Evolutionary conservation across 2,329 filamentous ascomycete species (phyloP), one percentile per base, ranked within the genome.

Genomic region (Hansfordia pulvinata): DNA sequence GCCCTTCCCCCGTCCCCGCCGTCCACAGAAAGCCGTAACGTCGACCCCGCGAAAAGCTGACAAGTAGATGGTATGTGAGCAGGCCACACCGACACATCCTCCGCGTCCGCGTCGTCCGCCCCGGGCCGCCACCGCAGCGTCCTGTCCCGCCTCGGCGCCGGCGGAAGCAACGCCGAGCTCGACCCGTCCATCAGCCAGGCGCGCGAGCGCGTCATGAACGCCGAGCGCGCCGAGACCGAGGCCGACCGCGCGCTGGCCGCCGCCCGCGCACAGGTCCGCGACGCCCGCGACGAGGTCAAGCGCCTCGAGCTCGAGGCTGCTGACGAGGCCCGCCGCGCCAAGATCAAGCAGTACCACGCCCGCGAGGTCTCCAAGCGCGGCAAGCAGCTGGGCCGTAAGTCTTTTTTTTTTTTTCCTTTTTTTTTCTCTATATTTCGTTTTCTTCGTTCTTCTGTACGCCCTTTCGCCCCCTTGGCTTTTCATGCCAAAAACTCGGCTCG

Each of bases 381-480:
- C n/a, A 72, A 74, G 49, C 62, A 66, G n/a, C 64, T 80, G 31
- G 75, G 76, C 30, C 68, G 74, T 77, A 59, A 55, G 68, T 71
- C 11, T 31, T 25, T 7, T 22, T 8, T 27, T 8, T 29, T 20
- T 20, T 10, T 19, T 26, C 17, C 39, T 32, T 3, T 35, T 34
- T 7, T 39, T 38, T 7, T 44, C 38, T n/a, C 38, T 34, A 6
- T 10, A 11, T 17, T n/a, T 22, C 11, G 16, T 10, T 16, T n/a
- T n/a, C n/a, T n/a, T n/a, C n/a, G n/a, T n/a, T n/a, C n/a, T n/a
- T n/a, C n/a, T n/a, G n/a, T n/a, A n/a, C n/a, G n/a, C n/a, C n/a
- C n/a, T n/a, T n/a, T n/a, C n/a, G n/a, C n/a, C n/a, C n/a, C n/a
- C n/a, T n/a, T n/a, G n/a, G n/a, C n/a, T n/a, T n/a, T n/a, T n/a